A percentile compares a stretch with the other conserved stretches of the same genome.
These are phyloP conservation scores for Metschnikowia kofuensis DNA, from an alignment of 805 yeast species.

Conservation along the genomic window DNA sequence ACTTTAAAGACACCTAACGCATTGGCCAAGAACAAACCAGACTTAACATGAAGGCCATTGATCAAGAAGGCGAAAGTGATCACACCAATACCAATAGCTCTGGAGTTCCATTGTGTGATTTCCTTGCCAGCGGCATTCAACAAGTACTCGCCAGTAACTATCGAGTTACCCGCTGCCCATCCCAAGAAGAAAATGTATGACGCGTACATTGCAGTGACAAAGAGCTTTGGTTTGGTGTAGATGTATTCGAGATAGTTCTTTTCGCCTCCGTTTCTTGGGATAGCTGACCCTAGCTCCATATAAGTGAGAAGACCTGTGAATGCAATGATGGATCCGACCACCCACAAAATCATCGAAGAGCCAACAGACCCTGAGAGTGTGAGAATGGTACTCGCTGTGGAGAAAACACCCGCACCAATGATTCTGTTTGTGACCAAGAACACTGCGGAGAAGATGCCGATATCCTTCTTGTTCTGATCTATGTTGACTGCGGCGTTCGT, in stretches of 20 bases:
- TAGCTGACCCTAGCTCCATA: constrained; percentile 75
- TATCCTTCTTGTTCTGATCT: constrained; percentile 44
- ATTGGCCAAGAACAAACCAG: constrained; percentile 64
- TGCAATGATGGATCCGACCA: constrained; percentile 69
- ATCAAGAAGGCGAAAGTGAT: constrained; percentile 66
- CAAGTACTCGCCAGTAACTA: constrained; percentile 76
- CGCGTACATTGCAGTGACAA: constrained; percentile 58
- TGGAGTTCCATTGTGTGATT: constrained; percentile 69
- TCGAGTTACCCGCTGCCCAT: constrained; percentile 84
- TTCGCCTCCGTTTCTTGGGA: constrained; percentile 84
- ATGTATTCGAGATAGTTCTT: constrained; percentile 76
- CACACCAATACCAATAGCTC: constrained; percentile 75
- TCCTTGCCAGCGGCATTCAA: constrained; percentile 70
- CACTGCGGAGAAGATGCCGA: constrained; percentile 42
- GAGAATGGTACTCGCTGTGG: constrained; percentile 20
- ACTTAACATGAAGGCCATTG: constrained; percentile 57
- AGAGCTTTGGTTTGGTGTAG: constrained; percentile 63
- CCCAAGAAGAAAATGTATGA: constrained; percentile 73
- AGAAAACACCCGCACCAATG: constrained; percentile 22
- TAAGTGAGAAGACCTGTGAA: constrained; percentile 50
- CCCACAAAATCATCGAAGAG: constrained; percentile 67
- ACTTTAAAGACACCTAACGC: constrained; percentile 70
- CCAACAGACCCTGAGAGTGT: constrained; percentile 66
- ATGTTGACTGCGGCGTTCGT: constrained; percentile 29
- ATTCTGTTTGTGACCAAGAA: constrained; percentile 20